phyloP scores from a whole-genome alignment of 495 filamentous ascomycete species.

The Penicillium herquei region DNA sequence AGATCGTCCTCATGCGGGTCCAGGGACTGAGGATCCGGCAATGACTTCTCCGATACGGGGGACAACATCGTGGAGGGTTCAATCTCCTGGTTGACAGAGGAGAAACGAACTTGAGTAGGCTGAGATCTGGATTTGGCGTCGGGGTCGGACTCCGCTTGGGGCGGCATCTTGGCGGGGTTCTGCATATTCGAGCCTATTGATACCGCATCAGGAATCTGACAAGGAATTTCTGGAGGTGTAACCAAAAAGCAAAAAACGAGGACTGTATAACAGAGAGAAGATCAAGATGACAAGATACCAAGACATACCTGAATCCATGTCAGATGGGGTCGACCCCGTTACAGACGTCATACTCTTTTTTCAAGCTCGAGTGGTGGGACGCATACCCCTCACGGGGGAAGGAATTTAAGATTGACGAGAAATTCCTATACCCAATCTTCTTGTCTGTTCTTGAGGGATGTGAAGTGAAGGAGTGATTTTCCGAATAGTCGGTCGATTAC shows the following conservation, averaged over 20 bases:
- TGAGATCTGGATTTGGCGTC: constrained; percentile 36
- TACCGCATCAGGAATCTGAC: constrained; percentile 10
- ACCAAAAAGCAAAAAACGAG: too few species aligned
- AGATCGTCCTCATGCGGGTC: constrained; percentile 55
- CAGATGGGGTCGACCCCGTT: constrained; percentile 27
- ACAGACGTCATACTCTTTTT: constrained; percentile 46
- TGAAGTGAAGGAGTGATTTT: neutral
- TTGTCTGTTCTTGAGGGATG: neutral
- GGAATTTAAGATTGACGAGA: neutral
- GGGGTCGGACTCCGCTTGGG: constrained; percentile 26
- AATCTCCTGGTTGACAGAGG: constrained; percentile 76
- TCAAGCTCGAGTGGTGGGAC: constrained; percentile 29
- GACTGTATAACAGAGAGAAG: neutral
- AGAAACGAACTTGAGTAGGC: constrained; percentile 70
- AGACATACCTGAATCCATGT: constrained; percentile 40
- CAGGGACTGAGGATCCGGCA: constrained; percentile 33
- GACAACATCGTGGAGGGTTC: constrained; percentile 40
- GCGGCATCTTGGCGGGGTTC: constrained; percentile 27
- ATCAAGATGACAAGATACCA: constrained; percentile 7
- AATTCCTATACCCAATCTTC: neutral
- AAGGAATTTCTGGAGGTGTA: neutral
- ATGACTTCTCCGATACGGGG: constrained; percentile 28
- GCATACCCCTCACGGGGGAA: constrained; percentile 33
- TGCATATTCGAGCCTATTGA: constrained; percentile 21
- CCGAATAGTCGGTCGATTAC: constrained; percentile 11